A percentile compares a stretch with the other conserved stretches of the same genome.
Evolutionary conservation across 2,329 filamentous ascomycete species (phyloP).

Genomic region (Pseudonectria foliicola): DNA sequence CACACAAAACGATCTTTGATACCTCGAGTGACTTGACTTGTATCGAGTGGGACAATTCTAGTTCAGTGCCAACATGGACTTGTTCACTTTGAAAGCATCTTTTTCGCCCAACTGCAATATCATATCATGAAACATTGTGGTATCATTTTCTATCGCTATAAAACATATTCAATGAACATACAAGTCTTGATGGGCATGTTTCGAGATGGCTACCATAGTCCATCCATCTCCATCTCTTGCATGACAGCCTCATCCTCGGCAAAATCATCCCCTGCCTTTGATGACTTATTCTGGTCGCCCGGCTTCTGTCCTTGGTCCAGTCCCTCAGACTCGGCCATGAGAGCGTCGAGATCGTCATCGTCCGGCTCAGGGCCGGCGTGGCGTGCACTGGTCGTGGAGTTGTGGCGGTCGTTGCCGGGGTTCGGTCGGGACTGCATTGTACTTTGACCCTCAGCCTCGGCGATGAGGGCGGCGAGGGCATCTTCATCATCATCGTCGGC

Average conservation of each 20-base stretch:
- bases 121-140: not conserved
- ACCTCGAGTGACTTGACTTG: too few species aligned
- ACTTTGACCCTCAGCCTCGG: slow-evolving; percentile 40
- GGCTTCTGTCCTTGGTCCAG: slow-evolving; percentile 8
- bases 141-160: slow-evolving; percentile 4
- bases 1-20: too few species aligned
- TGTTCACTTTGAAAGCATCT: too few species aligned
- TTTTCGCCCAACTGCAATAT: too few species aligned
- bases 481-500: slow-evolving; percentile 36
- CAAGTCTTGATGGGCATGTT: too few species aligned
- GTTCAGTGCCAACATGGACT: too few species aligned
- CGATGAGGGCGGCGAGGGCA: slow-evolving; percentile 48
- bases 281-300: slow-evolving; percentile 5
- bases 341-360: slow-evolving; percentile 33
- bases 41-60: too few species aligned
- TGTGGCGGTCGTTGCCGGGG: too few species aligned
- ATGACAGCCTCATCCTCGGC: slow-evolving; percentile 62
- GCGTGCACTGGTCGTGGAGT: slow-evolving; percentile 5
- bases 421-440: too few species aligned
- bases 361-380: slow-evolving; percentile 1
- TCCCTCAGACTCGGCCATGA: slow-evolving; percentile 43
- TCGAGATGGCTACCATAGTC: too few species aligned
- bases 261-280: slow-evolving; percentile 36
- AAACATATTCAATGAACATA: too few species aligned
- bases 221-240: slow-evolving; percentile 57